Evolutionary conservation across 2,329 filamentous ascomycete species (phyloP), one percentile per base, ranked within the genome.

Genomic region (Neofusicoccum laricinum): DNA sequence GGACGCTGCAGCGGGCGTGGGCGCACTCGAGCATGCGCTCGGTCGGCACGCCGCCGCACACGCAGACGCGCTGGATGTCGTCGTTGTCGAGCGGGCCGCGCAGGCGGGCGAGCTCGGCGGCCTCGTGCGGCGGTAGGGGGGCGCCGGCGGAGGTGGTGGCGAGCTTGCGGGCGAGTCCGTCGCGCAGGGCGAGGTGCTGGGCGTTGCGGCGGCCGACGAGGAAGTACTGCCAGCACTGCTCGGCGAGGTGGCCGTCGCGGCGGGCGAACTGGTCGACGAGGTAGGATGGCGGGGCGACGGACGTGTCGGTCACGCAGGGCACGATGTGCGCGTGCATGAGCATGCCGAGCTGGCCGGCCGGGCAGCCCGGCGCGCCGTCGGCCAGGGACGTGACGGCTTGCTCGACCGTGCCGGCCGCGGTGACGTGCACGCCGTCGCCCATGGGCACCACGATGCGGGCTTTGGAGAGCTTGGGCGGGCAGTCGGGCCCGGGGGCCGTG

Each of bases 141-240:
- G 5, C 36, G 21, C 15, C 3, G 40, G 6, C 6, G 4, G 8
- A 6, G 3, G 25, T 19, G 25, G 41, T 10, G 25, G 34, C 15
- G 38, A 3, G 15, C 61, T 51, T 43, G 48, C 5, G n/a, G 36
- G 15, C 36, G 32, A 53, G 48, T 11, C 46, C 46, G 46, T 53
- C 46, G 21, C 48, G 61, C 12, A 48, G 34, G 15, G 14, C 2
- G 17, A 53, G 61, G 48, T 51, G 45, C 21, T 34, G 21, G n/a
- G 17, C 5, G 61, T 63, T 63, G 17, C 43, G 19, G 8, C 46
- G 48, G 15, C 46, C 48, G 25, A 53, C 11, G 2, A 63, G n/a
- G 48, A 34, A 36, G 15, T 14, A 63, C n/a, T 63, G 61, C 61
- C 46, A 51, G 48, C 34, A 38, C 25, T 63, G 61, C 48, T 63